phyloP scores from a whole-genome alignment of 352 stramenopile species.

The Pythium apleroticum region DNA sequence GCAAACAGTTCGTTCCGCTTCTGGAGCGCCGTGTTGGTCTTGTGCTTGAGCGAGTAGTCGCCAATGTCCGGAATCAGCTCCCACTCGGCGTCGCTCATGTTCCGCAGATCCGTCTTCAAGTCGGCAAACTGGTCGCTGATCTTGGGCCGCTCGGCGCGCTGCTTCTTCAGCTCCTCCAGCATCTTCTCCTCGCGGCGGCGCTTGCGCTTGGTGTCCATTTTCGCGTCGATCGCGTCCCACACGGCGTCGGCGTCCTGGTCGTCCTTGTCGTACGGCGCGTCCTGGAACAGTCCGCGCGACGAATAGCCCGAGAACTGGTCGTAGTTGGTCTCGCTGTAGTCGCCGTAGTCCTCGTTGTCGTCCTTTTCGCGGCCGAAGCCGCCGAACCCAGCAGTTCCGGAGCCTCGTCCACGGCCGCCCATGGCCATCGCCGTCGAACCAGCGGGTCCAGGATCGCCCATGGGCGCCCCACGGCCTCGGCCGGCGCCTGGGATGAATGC shows the following conservation, averaged over 20 bases:
- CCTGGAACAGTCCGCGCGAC: constrained; percentile 83
- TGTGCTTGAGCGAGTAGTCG: constrained; percentile 94
- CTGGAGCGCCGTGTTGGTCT: constrained; percentile 89
- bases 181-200: constrained; percentile 80
- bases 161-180: constrained; percentile 87
- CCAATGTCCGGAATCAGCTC: constrained; percentile 96
- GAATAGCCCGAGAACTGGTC: constrained; percentile 91
- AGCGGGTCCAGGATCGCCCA: constrained; percentile 24
- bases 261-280: constrained; percentile 95
- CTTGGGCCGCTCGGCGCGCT: constrained; percentile 86
- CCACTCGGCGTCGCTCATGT: constrained; percentile 94
- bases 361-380: constrained; percentile 85
- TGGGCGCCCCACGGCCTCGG: constrained; percentile 64
- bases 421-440: constrained; percentile 11
- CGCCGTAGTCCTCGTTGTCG: constrained; percentile 83
- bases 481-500: constrained; percentile 87
- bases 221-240: constrained; percentile 95
- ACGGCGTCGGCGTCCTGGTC: constrained; percentile 96
- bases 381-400: constrained; percentile 75
- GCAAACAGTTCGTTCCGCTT: constrained; percentile 94
- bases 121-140: constrained; percentile 98
- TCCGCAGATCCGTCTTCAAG: constrained; percentile 92
- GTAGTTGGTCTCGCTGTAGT: constrained; percentile 93
- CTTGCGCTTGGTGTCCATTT: constrained; percentile 93
- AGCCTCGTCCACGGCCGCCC: constrained; percentile 59